Base-by-base conservation (phyloP, 2,329 filamentous ascomycete genomes). In the Madurella mycetomatis region DNA sequence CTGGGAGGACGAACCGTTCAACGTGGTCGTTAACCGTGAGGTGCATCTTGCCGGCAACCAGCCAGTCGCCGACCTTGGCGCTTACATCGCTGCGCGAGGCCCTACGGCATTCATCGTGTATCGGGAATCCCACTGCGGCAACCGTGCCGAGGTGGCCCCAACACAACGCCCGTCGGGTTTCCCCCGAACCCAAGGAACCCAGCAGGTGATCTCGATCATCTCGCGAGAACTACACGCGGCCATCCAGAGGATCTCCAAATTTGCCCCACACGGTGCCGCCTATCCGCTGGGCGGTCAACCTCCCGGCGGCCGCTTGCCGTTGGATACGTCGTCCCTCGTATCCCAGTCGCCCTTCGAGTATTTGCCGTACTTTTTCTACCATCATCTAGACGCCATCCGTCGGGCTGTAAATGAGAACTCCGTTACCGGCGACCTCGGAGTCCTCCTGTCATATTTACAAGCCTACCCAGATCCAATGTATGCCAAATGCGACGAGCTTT, bases 391-490 rank as follows among this genome's bases (percentile, higher is more conserved):
- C 2, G 4, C 9, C 34, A 37, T 37, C 9, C 11, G 13, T 4
- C 34, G 11, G 11, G 34, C 34, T 5, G 34, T 9, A 15, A 9
- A 3, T 2, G 34, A 37, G 34, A 15, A 11, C 11, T 4, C 34
- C 13, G 4, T 4, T 15, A 9, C 11, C 4, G 4, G 13, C 4
- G 11, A 37, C 9, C 11, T 51, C 19, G 39, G 31, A 17, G 15
- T 19, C 2, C 30, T 51, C 2, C 4, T 44, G 18, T 32, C 48
- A 12, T 51, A 43, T 44, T 13, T 51, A 18, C 11, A 34, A 7
- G 7, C 18, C 16, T n/a, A 37, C 18, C 48, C 48, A 12, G 40
- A 51, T 16, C 18, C 30, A n/a, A 51, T 51, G 48, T 44, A 51
- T 13, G 11, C 2, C 12, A 51, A 43, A 16, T 51, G 48, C 13